Percentiles rank a stretch among this genome's conserved stretches.
Conservation (phyloP, 495 filamentous ascomycete genomes). For the Massariosphaeria phaeospora region DNA sequence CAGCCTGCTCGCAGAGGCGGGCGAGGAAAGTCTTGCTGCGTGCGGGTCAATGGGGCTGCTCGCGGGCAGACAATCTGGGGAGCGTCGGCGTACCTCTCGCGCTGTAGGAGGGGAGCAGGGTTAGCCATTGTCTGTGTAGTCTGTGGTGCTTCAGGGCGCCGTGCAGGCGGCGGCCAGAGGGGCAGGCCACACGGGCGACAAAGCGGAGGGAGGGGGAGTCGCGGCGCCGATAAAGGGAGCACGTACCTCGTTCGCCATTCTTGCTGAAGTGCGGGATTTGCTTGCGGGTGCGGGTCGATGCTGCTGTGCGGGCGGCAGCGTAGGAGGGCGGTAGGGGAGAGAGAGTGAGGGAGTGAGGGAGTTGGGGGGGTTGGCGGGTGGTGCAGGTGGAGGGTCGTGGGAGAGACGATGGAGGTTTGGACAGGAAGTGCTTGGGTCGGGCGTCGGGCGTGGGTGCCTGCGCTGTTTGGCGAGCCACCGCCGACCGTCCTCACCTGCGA, state of each 20-base stretch:
- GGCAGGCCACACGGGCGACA: conserved; percentile 6
- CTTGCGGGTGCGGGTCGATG: too few relatives aligned
- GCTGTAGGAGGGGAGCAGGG: conserved; percentile 21
- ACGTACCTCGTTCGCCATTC: conserved; percentile 40
- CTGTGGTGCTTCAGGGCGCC: conserved; percentile 21
- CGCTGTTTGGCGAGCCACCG: conserved; percentile 17
- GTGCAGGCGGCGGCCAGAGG: conserved; percentile 18
- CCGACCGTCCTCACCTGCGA: conserved; percentile 4
- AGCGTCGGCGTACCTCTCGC: conserved; percentile 25
- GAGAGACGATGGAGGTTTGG: conserved; percentile 4
- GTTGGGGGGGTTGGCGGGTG: conserved; percentile 2
- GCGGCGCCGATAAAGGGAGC: conserved; percentile 19
- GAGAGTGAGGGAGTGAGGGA: conserved; percentile 1
- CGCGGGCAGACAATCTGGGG: neutral
- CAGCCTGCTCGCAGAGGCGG: conserved; percentile 99
- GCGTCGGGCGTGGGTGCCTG: conserved; percentile 1
- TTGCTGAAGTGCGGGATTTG: conserved; percentile 13
- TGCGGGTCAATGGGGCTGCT: conserved; percentile 21
- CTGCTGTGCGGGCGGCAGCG: neutral
- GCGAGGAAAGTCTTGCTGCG: conserved; percentile 99
- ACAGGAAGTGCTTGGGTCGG: too few relatives aligned
- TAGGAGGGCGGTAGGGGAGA: conserved; percentile 1
- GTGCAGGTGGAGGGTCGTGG: conserved; percentile 5
- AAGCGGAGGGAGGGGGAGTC: conserved; percentile 6
- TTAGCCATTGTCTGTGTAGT: too few relatives aligned